These are phyloP conservation scores for Ogataea paraovalis DNA, from an alignment of 805 yeast genomes.

Conservation along the genomic window DNA sequence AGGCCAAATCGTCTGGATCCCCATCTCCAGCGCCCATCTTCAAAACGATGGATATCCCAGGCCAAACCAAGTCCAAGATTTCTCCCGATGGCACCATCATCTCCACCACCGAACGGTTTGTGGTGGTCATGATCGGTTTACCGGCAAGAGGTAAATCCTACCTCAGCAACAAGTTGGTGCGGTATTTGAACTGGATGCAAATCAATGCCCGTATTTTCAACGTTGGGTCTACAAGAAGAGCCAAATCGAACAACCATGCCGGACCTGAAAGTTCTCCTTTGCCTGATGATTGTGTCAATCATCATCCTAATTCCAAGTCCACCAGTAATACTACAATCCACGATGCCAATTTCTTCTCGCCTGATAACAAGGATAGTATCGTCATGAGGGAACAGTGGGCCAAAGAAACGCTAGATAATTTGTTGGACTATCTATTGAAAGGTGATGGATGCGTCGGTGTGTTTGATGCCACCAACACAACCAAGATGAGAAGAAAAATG, in stretches of 20 bases:
- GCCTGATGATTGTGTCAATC: conserved; percentile 39
- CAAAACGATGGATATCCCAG: conserved; percentile 82
- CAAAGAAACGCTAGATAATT: conserved; percentile 81
- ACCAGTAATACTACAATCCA: conserved; percentile 36
- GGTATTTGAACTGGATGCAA: conserved; percentile 92
- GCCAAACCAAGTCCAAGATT: conserved; percentile 75
- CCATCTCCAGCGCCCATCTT: conserved; percentile 3
- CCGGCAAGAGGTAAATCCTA: conserved; percentile 96
- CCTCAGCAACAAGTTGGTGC: conserved; percentile 82
- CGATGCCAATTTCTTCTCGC: conserved; percentile 81
- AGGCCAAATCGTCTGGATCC: background rate
- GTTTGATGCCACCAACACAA: conserved; percentile 80
- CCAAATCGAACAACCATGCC: conserved; percentile 49
- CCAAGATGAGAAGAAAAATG: conserved; percentile 56
- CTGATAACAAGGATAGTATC: conserved; percentile 63
- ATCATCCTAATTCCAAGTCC: no score
- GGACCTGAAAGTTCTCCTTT: conserved; percentile 72
- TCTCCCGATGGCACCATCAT: conserved; percentile 73
- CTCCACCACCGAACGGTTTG: conserved; percentile 62
- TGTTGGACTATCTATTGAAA: conserved; percentile 72
- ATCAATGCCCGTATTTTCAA: conserved; percentile 88
- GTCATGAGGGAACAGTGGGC: conserved; percentile 91
- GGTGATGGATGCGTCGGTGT: conserved; percentile 92
- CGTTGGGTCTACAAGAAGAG: conserved; percentile 91
- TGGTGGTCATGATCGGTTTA: conserved; percentile 93